phyloP scores from a whole-genome alignment of 139 green algal genomes.

The Chlorella sp. region DNA sequence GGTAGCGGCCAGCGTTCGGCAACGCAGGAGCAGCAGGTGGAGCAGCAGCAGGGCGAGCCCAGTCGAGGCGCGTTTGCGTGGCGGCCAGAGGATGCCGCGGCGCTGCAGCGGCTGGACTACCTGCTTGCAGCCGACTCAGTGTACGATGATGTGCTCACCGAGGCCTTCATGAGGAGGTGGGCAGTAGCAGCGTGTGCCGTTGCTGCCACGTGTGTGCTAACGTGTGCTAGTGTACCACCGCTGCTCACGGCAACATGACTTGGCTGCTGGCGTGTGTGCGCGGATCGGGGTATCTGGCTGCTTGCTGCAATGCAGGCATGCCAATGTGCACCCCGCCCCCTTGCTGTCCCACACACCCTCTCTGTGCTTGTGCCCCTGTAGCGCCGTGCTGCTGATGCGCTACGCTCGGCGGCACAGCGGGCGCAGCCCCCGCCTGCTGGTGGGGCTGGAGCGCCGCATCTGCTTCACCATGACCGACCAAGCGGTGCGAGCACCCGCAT shows the following conservation, averaged over 20 bases:
- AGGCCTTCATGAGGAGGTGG: constrained; percentile 25
- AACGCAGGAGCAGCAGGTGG: neutral
- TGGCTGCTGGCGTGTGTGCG: too few species aligned
- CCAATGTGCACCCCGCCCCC: neutral
- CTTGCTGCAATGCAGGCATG: neutral
- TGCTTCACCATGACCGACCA: constrained; percentile 16
- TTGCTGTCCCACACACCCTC: neutral
- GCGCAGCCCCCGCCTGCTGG: constrained; percentile 14
- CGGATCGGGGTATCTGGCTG: neutral
- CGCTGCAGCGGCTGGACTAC: constrained; percentile 1
- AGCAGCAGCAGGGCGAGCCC: neutral
- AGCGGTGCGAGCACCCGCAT: constrained; percentile 5
- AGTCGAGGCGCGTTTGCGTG: neutral
- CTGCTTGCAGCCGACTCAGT: constrained; percentile 28
- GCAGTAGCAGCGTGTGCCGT: neutral
- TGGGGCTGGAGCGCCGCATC: constrained; percentile 27
- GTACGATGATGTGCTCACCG: constrained; percentile 25
- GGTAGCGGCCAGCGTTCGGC: too few species aligned
- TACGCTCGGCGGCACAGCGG: neutral
- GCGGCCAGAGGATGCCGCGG: neutral
- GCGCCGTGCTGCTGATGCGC: constrained; percentile 17
- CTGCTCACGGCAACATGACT: too few species aligned
- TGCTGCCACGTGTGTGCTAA: neutral
- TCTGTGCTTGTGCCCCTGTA: neutral
- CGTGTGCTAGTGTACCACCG: too few species aligned